phyloP scores from a whole-genome alignment of 805 yeast species.

The Metschnikowia cerradonensis region DNA sequence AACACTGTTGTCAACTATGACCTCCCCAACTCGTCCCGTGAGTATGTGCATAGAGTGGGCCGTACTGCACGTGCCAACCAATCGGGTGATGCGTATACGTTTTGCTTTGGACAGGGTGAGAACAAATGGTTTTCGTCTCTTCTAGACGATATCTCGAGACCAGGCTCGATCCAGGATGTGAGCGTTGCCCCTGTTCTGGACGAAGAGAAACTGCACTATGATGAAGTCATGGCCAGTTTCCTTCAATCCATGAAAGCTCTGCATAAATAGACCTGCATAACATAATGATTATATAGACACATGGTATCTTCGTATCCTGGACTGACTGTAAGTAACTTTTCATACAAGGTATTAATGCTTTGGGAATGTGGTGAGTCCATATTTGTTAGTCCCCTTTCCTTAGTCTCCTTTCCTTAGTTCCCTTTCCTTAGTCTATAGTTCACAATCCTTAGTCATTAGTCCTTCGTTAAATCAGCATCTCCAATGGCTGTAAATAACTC shows the following conservation, averaged over 20 bases:
- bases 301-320: too few relatives aligned
- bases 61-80: slow-evolving; percentile 94
- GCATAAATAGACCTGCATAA: background rate
- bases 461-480: too few relatives aligned
- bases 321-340: too few relatives aligned
- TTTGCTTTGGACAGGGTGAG: slow-evolving; percentile 79
- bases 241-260: slow-evolving; percentile 15
- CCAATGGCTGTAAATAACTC: too few relatives aligned
- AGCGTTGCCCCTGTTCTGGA: slow-evolving; percentile 19
- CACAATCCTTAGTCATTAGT: too few relatives aligned
- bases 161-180: slow-evolving; percentile 15
- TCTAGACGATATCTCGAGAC: slow-evolving; percentile 47
- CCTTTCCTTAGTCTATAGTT: too few relatives aligned
- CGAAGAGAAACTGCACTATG: slow-evolving; percentile 24
- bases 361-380: too few relatives aligned
- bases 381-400: too few relatives aligned
- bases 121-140: slow-evolving; percentile 54
- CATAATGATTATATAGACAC: too few relatives aligned
- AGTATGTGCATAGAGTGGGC: slow-evolving; percentile 94
- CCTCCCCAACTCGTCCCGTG: slow-evolving; percentile 81
- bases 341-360: too few relatives aligned
- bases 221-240: slow-evolving; percentile 24
- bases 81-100: slow-evolving; percentile 67
- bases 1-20: slow-evolving; percentile 85
- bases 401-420: too few relatives aligned